phyloP scores from a whole-genome alignment of 345 rosid species.

The Hypericum androsaemum region DNA sequence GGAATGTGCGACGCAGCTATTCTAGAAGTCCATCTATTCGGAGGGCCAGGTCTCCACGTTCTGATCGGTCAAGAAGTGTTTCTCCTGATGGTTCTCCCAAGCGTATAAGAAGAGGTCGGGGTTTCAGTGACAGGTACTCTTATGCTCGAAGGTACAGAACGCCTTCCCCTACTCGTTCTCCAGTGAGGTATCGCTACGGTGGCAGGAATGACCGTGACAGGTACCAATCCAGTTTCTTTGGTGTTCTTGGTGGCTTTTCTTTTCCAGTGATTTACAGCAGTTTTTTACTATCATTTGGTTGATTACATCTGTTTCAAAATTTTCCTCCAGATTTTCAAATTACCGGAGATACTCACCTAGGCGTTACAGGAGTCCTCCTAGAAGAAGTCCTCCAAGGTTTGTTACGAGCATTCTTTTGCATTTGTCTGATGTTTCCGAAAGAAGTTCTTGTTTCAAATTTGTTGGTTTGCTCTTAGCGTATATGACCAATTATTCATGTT shows the following conservation, averaged over 20 bases:
- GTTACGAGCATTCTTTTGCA: background rate
- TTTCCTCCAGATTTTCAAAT: conserved; percentile 41
- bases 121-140: conserved; percentile 79
- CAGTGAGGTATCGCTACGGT: conserved; percentile 58
- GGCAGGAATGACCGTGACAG: conserved; percentile 63
- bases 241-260: background rate
- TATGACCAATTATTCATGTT: too few species aligned
- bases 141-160: conserved; percentile 83
- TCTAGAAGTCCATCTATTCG: conserved; percentile 49
- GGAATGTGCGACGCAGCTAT: conserved; percentile 42
- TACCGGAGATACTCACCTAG: conserved; percentile 81
- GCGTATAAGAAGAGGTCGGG: conserved; percentile 89
- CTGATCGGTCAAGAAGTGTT: conserved; percentile 61
- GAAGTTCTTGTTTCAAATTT: background rate
- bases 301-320: background rate
- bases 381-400: conserved; percentile 87
- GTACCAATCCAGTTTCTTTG: conserved; percentile 21
- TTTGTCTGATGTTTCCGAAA: background rate
- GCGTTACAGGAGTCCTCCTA: conserved; percentile 73
- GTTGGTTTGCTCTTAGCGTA: background rate
- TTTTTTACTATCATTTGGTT: background rate
- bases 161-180: conserved; percentile 85
- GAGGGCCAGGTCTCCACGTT: conserved; percentile 53
- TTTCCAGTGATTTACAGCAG: background rate
- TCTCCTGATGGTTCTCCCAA: conserved; percentile 72